Evolutionary conservation across 1,139 yeast genomes (phyloP), one percentile per base, ranked within the genome.

Genomic region (Saccharomycopsis phalli): DNA sequence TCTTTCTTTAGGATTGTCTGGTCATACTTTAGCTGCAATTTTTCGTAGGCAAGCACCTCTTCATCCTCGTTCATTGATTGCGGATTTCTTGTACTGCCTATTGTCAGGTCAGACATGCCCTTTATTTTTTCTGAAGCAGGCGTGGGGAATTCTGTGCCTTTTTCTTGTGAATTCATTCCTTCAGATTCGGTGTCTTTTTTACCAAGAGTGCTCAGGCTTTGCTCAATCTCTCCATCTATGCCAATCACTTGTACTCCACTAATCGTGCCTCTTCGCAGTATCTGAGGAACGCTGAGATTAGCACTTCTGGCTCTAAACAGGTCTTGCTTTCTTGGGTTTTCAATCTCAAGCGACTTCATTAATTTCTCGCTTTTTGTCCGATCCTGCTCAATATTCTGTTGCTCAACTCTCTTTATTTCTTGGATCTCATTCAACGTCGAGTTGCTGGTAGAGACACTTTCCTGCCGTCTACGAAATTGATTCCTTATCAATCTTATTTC

Each of bases 401-500:
- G 17, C n/a, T 18, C 20, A 4, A 17, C 30, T n/a, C 21, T 19
- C 11, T 33, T 36, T 20, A 36, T 13, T 16, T 40, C 31, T 13
- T 31, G 34, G 23, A 40, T 36, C 18, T 40, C 34, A 11, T 40
- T 17, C 34, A 36, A 20, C 2, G 44, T 40, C 22, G 34, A 21
- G n/a, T 18, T 36, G 25, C n/a, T 21, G 27, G 40, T 36, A 4
- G 10, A n/a, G 11, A 16, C 31, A 19, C 31, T 39, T 13, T 16
- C 34, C 29, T 17, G 26, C 11, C 17, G 20, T 4, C 35, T 16
- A 14, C 30, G 17, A 14, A 34, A 35, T 21, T 39, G 34, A 8
- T 17, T 25, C 25, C 35, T 42, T 20, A 42, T 21, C 3, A 39
- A n/a, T 19, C 27, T 28, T 18, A 42, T 40, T 31, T 42, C 45